Evolutionary conservation across 2,329 filamentous ascomycete genomes (phyloP).

Genomic region (Simplicillium sp.): DNA sequence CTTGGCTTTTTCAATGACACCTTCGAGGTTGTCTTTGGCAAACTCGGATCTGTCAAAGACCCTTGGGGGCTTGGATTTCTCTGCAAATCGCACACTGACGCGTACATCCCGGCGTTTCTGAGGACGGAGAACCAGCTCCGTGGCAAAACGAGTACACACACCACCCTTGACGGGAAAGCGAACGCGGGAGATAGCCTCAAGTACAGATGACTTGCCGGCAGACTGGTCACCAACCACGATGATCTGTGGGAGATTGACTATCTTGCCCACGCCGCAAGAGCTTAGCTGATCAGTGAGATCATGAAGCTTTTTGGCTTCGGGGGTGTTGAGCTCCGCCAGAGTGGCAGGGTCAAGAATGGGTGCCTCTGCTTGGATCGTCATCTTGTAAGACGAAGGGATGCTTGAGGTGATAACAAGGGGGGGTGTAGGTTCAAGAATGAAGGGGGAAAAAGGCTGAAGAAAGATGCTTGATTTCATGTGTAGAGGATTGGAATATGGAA

Average conservation of each 20-base stretch:
- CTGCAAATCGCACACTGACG: conserved; percentile 27
- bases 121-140: conserved; percentile 41
- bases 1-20: conserved; percentile 38
- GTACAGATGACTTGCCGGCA: conserved; percentile 78
- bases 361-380: no score
- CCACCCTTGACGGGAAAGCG: conserved; percentile 32
- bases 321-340: not conserved
- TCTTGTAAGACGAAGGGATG: no score
- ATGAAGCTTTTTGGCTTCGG: not conserved
- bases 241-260: conserved; percentile 39
- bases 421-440: no score
- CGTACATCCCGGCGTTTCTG: conserved; percentile 18
- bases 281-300: not conserved
- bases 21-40: conserved; percentile 24
- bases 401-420: no score
- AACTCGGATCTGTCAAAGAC: conserved; percentile 23
- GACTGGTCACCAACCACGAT: conserved; percentile 80
- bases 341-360: not conserved
- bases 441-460: no score
- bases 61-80: conserved; percentile 10
- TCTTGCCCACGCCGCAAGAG: conserved; percentile 1
- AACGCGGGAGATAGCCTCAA: conserved; percentile 53
- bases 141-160: conserved; percentile 39
- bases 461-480: no score
- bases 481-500: no score